A percentile compares a stretch with the other conserved stretches of the same genome.
Evolutionary conservation across 2,329 filamentous ascomycete genomes (phyloP).

Genomic region (Calonectria ilicicola): DNA sequence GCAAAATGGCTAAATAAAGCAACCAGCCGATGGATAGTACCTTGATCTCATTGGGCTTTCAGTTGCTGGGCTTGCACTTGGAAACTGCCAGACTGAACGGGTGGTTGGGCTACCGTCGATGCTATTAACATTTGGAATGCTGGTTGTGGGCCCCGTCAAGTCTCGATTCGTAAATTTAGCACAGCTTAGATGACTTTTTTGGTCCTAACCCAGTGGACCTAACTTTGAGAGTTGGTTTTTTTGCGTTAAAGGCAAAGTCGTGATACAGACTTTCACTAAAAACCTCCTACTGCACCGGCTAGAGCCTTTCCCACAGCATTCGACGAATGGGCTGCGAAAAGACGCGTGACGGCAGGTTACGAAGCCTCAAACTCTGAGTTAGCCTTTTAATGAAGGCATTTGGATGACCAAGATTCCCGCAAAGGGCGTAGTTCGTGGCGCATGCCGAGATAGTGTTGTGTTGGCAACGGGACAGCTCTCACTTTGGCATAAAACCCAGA

Average conservation of each 20-base stretch:
- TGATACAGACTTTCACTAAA: background rate
- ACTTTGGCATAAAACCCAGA: background rate
- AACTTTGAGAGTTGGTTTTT: background rate
- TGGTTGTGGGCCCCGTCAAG: background rate
- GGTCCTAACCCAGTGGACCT: background rate
- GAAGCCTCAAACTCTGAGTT: background rate
- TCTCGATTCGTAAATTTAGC: background rate
- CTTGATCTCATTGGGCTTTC: background rate
- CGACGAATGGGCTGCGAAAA: background rate
- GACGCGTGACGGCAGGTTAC: background rate
- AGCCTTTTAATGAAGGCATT: background rate
- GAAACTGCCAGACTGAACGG: background rate
- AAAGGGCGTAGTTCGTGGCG: background rate
- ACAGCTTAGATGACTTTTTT: background rate
- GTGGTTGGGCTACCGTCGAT: background rate
- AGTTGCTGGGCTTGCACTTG: background rate
- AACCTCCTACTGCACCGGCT: background rate
- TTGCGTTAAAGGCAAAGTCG: background rate
- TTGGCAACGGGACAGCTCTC: background rate
- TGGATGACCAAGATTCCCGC: background rate
- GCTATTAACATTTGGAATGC: background rate
- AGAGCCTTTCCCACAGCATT: background rate
- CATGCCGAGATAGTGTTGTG: background rate
- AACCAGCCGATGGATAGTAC: background rate
- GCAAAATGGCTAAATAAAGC: background rate